Evolutionary conservation across 176 grass and related monocot species (phyloP).

Genomic region (Alopecurus myosuroides): DNA sequence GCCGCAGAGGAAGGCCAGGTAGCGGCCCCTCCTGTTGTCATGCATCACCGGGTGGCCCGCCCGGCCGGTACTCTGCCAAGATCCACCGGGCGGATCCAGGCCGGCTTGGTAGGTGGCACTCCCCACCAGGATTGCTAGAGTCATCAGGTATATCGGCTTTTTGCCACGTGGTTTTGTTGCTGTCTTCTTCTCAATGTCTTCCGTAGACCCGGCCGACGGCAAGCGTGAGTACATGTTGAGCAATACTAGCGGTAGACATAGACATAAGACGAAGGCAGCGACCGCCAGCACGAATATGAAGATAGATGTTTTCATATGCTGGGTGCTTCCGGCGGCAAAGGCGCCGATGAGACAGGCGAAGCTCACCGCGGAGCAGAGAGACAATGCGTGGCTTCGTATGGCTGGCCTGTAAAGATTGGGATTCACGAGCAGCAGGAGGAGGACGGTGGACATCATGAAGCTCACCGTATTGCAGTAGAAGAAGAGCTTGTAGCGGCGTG

Average conservation of each 20-base stretch:
- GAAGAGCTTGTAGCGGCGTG: slow-evolving; percentile 9
- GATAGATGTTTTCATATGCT: not conserved
- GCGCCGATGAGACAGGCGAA: not conserved
- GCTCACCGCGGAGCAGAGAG: not conserved
- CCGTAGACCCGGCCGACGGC: no score
- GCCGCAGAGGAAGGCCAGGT: not conserved
- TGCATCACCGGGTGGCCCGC: not conserved
- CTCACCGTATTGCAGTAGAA: slow-evolving; percentile 29
- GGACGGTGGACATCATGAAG: slow-evolving; percentile 18
- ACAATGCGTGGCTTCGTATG: not conserved
- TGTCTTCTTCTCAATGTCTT: no score
- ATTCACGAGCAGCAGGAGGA: slow-evolving; percentile 24
- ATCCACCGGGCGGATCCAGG: not conserved
- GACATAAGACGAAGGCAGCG: not conserved
- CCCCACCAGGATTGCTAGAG: not conserved
- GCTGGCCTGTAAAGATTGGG: not conserved
- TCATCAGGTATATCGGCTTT: not conserved
- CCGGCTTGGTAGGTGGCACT: slow-evolving; percentile 4
- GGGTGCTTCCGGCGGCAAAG: not conserved
- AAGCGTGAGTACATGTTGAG: no score
- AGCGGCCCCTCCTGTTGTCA: not conserved
- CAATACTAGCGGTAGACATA: not conserved
- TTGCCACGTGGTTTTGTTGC: no score
- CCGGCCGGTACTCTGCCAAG: not conserved
- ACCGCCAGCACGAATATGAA: not conserved